A percentile compares a stretch with the other conserved stretches of the same genome.
These are phyloP conservation scores for Annulohypoxylon moriforme DNA, from an alignment of 495 filamentous ascomycete genomes.

Conservation along the genomic window DNA sequence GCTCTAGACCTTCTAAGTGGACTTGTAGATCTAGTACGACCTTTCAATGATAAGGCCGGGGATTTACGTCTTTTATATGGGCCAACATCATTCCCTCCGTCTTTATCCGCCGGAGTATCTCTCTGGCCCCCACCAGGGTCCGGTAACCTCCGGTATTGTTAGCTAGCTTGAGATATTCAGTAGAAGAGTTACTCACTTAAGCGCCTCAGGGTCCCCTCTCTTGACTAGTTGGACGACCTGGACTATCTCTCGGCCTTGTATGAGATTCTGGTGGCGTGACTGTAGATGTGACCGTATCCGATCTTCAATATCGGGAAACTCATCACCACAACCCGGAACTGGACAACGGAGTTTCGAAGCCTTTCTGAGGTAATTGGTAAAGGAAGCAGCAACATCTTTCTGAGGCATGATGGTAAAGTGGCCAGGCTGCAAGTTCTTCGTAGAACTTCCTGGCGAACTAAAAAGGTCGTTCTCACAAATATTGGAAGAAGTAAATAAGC, in stretches of 20 bases:
- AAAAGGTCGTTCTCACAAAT: neutral
- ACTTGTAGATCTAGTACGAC: conserved; percentile 33
- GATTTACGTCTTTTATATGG: conserved; percentile 43
- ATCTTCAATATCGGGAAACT: conserved; percentile 36
- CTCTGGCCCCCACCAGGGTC: conserved; percentile 15
- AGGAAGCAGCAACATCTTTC: conserved; percentile 37
- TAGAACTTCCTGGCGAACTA: neutral
- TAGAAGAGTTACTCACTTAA: conserved; percentile 25
- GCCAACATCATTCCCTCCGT: conserved; percentile 25
- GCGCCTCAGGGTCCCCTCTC: conserved; percentile 13
- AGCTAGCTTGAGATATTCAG: conserved; percentile 8
- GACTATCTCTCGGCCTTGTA: conserved; percentile 32
- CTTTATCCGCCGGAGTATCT: conserved; percentile 9
- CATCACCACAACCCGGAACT: conserved; percentile 21
- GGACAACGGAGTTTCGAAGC: conserved; percentile 36
- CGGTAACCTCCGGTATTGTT: conserved; percentile 21
- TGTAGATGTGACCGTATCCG: conserved; percentile 38
- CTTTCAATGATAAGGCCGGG: conserved; percentile 24
- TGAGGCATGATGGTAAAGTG: conserved; percentile 37
- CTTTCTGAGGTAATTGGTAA: conserved; percentile 41
- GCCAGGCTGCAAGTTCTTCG: neutral
- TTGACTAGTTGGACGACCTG: conserved; percentile 40
- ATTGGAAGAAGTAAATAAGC: neutral
- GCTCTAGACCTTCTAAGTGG: conserved; percentile 43
- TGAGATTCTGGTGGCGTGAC: conserved; percentile 26